These are phyloP conservation scores for Actinomortierella ambigua DNA, from an alignment of 371 early-diverging fungal species.

Conservation along the genomic window DNA sequence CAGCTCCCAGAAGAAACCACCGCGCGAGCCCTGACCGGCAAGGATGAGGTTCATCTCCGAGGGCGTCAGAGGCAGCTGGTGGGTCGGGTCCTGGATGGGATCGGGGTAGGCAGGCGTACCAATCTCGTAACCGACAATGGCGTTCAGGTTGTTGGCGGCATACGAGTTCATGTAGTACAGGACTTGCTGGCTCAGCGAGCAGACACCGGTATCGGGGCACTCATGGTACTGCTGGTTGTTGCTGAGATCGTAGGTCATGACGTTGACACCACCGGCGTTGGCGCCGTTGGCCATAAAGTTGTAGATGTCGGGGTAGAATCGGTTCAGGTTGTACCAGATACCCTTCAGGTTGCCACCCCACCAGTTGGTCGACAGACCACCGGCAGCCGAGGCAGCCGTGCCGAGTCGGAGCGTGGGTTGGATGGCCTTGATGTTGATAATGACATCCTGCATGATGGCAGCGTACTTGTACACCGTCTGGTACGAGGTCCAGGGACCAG, in stretches of 20 bases:
- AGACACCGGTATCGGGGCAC: constrained; percentile 33
- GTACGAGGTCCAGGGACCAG: constrained; percentile 41
- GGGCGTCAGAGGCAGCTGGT: constrained; percentile 42
- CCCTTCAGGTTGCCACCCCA: constrained; percentile 49
- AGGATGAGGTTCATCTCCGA: constrained; percentile 34
- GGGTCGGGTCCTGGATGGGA: constrained; percentile 33
- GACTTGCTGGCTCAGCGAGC: constrained; percentile 42
- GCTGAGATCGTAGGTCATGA: constrained; percentile 47
- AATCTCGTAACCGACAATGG: constrained; percentile 45
- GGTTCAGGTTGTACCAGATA: constrained; percentile 40
- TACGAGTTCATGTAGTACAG: constrained; percentile 47
- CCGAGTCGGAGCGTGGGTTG: constrained; percentile 24
- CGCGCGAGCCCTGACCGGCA: constrained; percentile 35
- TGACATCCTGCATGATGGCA: constrained; percentile 43
- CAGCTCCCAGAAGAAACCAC: constrained; percentile 48
- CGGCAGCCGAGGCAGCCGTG: constrained; percentile 42
- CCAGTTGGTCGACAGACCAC: constrained; percentile 45
- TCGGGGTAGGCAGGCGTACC: constrained; percentile 47
- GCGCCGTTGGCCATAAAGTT: constrained; percentile 18
- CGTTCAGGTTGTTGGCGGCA: constrained; percentile 31
- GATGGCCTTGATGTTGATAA: constrained; percentile 35
- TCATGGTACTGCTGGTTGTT: constrained; percentile 39
- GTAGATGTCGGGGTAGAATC: constrained; percentile 44
- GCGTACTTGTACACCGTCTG: constrained; percentile 46
- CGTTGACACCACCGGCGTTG: constrained; percentile 46